These are phyloP conservation scores for Yamadazyma oceani DNA, from an alignment of 1,139 yeast species.

Conservation along the genomic window DNA sequence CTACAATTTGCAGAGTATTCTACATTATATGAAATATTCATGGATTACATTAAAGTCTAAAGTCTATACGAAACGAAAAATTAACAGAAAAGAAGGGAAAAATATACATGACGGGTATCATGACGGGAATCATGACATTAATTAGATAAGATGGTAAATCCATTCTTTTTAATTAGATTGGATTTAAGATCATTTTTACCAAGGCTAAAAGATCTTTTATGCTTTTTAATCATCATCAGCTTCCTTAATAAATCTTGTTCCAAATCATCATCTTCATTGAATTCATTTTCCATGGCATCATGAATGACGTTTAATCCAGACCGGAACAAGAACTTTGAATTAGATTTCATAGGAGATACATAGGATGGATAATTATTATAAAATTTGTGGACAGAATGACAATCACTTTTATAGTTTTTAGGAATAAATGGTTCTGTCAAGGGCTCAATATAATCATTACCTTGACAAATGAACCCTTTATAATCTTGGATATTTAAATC, in stretches of 20 bases:
- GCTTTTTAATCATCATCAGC: slow-evolving; percentile 21
- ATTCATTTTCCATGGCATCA: slow-evolving; percentile 17
- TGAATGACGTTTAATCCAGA: slow-evolving; percentile 13
- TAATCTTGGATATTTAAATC: slow-evolving; percentile 33
- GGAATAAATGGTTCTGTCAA: slow-evolving; percentile 37
- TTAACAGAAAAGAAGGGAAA: not conserved
- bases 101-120: not conserved
- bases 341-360: slow-evolving; percentile 17
- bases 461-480: slow-evolving; percentile 31
- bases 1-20: too few species aligned
- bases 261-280: slow-evolving; percentile 31
- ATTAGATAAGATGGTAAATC: slow-evolving; percentile 15
- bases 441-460: slow-evolving; percentile 5
- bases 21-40: too few species aligned
- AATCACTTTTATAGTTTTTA: slow-evolving; percentile 31
- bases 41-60: not conserved
- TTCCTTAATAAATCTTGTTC: slow-evolving; percentile 24
- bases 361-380: slow-evolving; percentile 15
- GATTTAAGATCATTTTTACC: slow-evolving; percentile 41
- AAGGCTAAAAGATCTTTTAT: slow-evolving; percentile 39
- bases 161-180: slow-evolving; percentile 34
- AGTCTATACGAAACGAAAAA: slow-evolving; percentile 3
- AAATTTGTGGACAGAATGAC: slow-evolving; percentile 36
- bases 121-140: slow-evolving; percentile 3
- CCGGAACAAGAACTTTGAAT: slow-evolving; percentile 14